Evolutionary conservation across 345 rosid species (phyloP).

Genomic region (Hypericum perforatum): DNA sequence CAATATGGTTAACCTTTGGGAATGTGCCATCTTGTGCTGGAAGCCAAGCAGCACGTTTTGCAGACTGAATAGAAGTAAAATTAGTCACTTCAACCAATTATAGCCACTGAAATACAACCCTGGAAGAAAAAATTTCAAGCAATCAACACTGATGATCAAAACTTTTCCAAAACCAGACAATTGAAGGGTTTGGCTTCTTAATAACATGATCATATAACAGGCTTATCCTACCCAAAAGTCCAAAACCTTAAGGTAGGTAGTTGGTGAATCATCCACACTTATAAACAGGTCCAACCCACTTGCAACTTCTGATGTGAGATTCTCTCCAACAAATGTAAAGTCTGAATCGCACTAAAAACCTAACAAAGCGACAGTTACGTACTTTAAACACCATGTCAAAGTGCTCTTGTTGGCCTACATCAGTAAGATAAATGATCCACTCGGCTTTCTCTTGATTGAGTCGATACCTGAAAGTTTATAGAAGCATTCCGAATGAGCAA

Average conservation of each 20-base stretch:
- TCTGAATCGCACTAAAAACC: neutral
- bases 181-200: too few relatives aligned
- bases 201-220: too few relatives aligned
- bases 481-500: slow-evolving; percentile 1
- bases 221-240: too few relatives aligned
- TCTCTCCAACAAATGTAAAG: too few relatives aligned
- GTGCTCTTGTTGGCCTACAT: slow-evolving; percentile 95
- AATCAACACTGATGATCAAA: too few relatives aligned
- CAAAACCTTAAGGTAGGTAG: too few relatives aligned
- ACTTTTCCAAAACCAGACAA: too few relatives aligned
- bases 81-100: slow-evolving; percentile 6
- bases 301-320: too few relatives aligned
- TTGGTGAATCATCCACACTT: too few relatives aligned
- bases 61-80: slow-evolving; percentile 47
- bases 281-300: too few relatives aligned
- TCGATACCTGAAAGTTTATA: slow-evolving; percentile 59
- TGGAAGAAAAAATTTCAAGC: too few relatives aligned
- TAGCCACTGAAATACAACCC: neutral
- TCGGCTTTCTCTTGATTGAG: slow-evolving; percentile 89
- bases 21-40: slow-evolving; percentile 41
- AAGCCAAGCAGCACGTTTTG: slow-evolving; percentile 82
- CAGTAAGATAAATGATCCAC: slow-evolving; percentile 92
- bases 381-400: slow-evolving; percentile 89
- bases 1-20: slow-evolving; percentile 78
- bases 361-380: slow-evolving; percentile 16